A percentile compares a stretch with the other conserved stretches of the same genome.
These are phyloP conservation scores for Strobilomyces confusus DNA, from an alignment of 768 basidiomycete genomes.

Conservation along the genomic window DNA sequence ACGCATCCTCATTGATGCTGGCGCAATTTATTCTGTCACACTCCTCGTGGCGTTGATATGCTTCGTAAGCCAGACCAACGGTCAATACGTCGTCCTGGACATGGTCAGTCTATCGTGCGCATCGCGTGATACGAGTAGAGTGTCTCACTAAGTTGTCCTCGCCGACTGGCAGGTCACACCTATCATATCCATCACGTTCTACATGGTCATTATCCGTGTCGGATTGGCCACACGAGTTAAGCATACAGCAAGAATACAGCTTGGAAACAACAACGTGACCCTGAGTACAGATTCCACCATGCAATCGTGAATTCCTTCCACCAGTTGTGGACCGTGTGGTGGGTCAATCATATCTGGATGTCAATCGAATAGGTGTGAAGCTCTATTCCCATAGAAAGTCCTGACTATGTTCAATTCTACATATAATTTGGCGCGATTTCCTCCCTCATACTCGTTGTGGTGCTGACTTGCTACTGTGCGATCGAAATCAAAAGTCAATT, in stretches of 20 bases:
- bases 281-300: neutral
- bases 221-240: neutral
- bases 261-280: neutral
- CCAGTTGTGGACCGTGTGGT: neutral
- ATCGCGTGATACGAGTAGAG: neutral
- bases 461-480: neutral
- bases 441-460: neutral
- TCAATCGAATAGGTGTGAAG: neutral
- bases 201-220: neutral
- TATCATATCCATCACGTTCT: neutral
- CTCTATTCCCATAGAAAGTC: neutral
- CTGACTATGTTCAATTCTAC: neutral
- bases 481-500: neutral
- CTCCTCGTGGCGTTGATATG: neutral
- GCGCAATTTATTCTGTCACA: neutral
- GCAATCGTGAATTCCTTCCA: neutral
- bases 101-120: neutral
- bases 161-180: neutral
- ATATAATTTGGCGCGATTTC: neutral
- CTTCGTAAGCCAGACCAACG: neutral
- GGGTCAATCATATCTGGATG: neutral
- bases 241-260: too few relatives aligned
- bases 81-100: neutral
- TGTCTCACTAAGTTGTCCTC: neutral
- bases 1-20: neutral